A percentile compares a stretch with the other conserved stretches of the same genome.
Evolutionary conservation across 305 asterid species (phyloP).

Genomic region (Nicotiana rustica): DNA sequence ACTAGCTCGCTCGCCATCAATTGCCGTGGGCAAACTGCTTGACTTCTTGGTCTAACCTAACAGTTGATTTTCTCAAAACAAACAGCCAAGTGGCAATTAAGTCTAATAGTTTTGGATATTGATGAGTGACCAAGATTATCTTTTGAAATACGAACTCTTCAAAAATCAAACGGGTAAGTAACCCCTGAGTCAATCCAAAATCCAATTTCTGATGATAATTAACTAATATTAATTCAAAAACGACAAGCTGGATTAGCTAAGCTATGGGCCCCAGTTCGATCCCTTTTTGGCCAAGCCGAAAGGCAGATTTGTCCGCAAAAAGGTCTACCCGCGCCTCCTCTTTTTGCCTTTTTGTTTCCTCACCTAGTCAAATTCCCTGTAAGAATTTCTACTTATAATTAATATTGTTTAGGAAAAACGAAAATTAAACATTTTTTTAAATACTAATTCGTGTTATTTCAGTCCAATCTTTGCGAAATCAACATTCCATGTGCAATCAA

Average conservation of each 20-base stretch:
- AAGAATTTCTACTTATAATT: neutral
- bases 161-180: constrained; percentile 28
- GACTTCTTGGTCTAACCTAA: neutral
- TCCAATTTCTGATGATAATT: neutral
- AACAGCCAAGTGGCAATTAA: neutral
- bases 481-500: neutral
- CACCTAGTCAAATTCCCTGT: neutral
- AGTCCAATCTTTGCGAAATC: neutral
- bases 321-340: neutral
- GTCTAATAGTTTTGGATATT: neutral
- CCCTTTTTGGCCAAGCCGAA: neutral
- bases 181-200: constrained; percentile 23
- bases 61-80: neutral
- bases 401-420: neutral
- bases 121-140: neutral
- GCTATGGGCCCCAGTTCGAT: neutral
- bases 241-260: constrained; percentile 28
- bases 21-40: neutral
- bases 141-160: constrained; percentile 27
- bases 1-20: neutral
- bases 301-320: neutral
- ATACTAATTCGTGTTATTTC: neutral
- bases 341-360: neutral
- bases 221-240: neutral
- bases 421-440: neutral